Conservation (phyloP, 768 basidiomycete genomes). For the Sarcomyxa edulis region DNA sequence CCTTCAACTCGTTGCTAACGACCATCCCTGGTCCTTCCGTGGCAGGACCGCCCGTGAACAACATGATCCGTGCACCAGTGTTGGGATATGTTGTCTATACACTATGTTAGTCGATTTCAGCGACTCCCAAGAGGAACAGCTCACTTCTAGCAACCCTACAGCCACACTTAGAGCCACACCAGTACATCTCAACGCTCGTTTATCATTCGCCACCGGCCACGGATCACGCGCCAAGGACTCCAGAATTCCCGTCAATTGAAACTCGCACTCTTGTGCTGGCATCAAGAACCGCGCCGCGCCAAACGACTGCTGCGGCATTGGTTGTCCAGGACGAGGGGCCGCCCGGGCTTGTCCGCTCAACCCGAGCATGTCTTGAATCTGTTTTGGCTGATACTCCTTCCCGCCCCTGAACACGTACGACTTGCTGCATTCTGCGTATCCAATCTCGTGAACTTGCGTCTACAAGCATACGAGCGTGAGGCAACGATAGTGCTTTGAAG, state of each 20-base stretch:
- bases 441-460: slow-evolving; percentile 98
- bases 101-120: background rate
- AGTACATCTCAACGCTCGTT: slow-evolving; percentile 88
- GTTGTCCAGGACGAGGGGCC: slow-evolving; percentile 82
- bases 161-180: slow-evolving; percentile 94
- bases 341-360: slow-evolving; percentile 75
- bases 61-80: slow-evolving; percentile 93
- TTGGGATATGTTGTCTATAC: slow-evolving; percentile 82
- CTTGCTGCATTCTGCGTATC: slow-evolving; percentile 93
- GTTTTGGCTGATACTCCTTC: slow-evolving; percentile 94
- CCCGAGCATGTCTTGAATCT: slow-evolving; percentile 97
- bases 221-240: slow-evolving; percentile 87
- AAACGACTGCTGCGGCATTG: slow-evolving; percentile 72
- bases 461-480: slow-evolving; percentile 25
- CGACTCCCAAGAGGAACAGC: slow-evolving; percentile 8
- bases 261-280: slow-evolving; percentile 90
- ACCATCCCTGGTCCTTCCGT: slow-evolving; percentile 98
- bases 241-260: slow-evolving; percentile 90
- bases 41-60: slow-evolving; percentile 92
- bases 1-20: slow-evolving; percentile 91
- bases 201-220: slow-evolving; percentile 96
- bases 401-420: slow-evolving; percentile 98
- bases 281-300: slow-evolving; percentile 90
- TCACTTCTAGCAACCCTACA: slow-evolving; percentile 85
- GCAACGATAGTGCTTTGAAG: background rate